Percentiles rank a stretch among this genome's conserved stretches.
These are phyloP conservation scores for Euphorbia schlechtendalii DNA, from an alignment of 441 rosid species.

Conservation along the genomic window DNA sequence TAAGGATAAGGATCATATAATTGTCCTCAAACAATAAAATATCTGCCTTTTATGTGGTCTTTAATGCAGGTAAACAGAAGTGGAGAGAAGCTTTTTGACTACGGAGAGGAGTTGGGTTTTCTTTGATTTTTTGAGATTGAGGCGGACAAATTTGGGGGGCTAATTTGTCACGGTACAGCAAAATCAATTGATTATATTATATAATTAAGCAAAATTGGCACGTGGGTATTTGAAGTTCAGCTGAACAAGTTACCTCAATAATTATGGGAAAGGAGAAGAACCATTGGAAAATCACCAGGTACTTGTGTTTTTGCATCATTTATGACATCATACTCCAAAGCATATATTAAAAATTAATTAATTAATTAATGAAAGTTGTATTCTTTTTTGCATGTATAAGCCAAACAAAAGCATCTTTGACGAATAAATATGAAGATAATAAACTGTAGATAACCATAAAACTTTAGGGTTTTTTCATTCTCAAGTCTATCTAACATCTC, in stretches of 20 bases:
- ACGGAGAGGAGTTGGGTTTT: constrained; percentile 19
- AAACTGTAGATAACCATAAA: constrained; percentile 43
- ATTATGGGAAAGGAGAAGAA: constrained; percentile 26
- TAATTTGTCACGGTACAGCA: constrained; percentile 24
- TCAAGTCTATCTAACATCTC: constrained; percentile 12
- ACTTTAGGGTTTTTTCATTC: constrained; percentile 18
- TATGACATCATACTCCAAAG: constrained; percentile 38
- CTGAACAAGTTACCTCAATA: constrained; percentile 65
- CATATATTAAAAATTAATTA: constrained; percentile 12
- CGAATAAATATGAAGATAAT: constrained; percentile 27
- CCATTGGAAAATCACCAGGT: constrained; percentile 30
- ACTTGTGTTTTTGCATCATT: constrained; percentile 36
- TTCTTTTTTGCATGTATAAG: constrained; percentile 35
- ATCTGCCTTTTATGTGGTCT: constrained; percentile 17
- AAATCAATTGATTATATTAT: constrained; percentile 12
- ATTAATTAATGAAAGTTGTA: background rate
- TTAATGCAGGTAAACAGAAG: constrained; percentile 11
- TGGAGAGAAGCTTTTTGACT: constrained; percentile 41
- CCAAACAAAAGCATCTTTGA: constrained; percentile 44
- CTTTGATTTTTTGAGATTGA: no score
- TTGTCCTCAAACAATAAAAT: constrained; percentile 11
- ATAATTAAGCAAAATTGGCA: constrained; percentile 34
- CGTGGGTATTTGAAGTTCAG: constrained; percentile 53
- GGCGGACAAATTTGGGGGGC: no score
- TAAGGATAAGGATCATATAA: constrained; percentile 23